These are phyloP conservation scores for Saturnispora galanensis DNA, from an alignment of 805 yeast genomes.

Conservation along the genomic window DNA sequence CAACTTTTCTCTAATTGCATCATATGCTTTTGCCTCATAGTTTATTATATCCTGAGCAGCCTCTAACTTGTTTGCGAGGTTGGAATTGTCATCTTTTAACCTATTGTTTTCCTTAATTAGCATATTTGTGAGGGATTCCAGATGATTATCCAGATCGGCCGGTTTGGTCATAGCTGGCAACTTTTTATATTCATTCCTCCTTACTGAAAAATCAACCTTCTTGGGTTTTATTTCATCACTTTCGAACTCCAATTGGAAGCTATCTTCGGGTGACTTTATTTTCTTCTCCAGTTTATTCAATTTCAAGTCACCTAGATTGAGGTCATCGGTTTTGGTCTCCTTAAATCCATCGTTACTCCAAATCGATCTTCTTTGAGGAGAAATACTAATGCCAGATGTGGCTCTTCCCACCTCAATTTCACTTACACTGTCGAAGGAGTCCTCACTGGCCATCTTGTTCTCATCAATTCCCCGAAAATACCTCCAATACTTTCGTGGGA, in stretches of 20 bases:
- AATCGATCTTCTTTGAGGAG: slow-evolving; percentile 6
- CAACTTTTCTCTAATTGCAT: slow-evolving; percentile 12
- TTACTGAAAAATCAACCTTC: slow-evolving; percentile 2
- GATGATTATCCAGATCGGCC: slow-evolving; percentile 11
- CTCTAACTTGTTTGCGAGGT: slow-evolving; percentile 6
- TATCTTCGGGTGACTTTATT: neutral
- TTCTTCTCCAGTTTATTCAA: slow-evolving; percentile 4
- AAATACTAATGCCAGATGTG: slow-evolving; percentile 2
- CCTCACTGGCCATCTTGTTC: neutral
- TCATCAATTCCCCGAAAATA: slow-evolving; percentile 15
- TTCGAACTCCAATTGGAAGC: slow-evolving; percentile 3
- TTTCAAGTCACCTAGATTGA: slow-evolving; percentile 17
- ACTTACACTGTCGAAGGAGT: slow-evolving; percentile 3
- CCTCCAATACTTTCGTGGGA: slow-evolving; percentile 21
- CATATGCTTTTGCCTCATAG: slow-evolving; percentile 14
- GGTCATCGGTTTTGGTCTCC: slow-evolving; percentile 16
- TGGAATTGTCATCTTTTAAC: slow-evolving; percentile 4
- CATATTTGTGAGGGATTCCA: slow-evolving; percentile 7
- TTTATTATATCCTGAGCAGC: slow-evolving; percentile 20
- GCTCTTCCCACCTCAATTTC: slow-evolving; percentile 23
- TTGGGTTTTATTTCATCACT: neutral
- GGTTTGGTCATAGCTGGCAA: slow-evolving; percentile 4
- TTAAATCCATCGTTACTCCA: slow-evolving; percentile 17
- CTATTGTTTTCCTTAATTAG: slow-evolving; percentile 1
- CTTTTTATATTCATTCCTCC: slow-evolving; percentile 4